phyloP scores from a whole-genome alignment of 2,329 filamentous ascomycete species.

The Aspergillus texensis region DNA sequence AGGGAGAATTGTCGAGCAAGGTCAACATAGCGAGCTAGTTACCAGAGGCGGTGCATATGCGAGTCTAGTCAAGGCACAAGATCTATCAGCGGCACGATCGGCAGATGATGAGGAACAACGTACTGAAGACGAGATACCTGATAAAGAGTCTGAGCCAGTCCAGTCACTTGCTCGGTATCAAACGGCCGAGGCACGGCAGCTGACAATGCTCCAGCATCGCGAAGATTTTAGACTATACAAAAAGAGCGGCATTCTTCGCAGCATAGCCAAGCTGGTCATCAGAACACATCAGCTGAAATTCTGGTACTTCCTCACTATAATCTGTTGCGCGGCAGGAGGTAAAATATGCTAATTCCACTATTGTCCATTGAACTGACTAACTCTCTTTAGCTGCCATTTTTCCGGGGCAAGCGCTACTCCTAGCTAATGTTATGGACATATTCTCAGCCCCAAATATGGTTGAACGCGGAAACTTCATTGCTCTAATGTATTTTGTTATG shows the following conservation, averaged over 20 bases:
- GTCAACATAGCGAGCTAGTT: slow-evolving; percentile 44
- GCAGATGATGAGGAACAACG: neutral
- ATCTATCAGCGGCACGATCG: slow-evolving; percentile 34
- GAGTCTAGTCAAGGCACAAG: slow-evolving; percentile 50
- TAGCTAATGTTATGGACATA: slow-evolving; percentile 7
- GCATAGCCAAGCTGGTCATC: neutral
- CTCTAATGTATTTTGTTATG: slow-evolving; percentile 51
- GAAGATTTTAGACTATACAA: slow-evolving; percentile 1
- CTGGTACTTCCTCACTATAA: neutral
- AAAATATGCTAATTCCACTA: neutral
- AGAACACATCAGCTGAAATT: neutral
- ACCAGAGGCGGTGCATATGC: slow-evolving; percentile 40
- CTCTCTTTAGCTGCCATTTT: neutral
- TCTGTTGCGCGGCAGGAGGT: neutral
- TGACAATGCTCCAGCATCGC: neutral
- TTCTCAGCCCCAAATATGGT: slow-evolving; percentile 1
- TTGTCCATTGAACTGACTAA: neutral
- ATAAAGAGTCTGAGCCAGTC: neutral
- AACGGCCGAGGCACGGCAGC: neutral
- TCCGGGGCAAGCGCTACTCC: neutral
- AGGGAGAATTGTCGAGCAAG: slow-evolving; percentile 48
- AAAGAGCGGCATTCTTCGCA: neutral
- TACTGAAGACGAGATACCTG: neutral
- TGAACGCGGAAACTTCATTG: slow-evolving; percentile 45
- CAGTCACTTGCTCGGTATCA: neutral